These are phyloP conservation scores for Scenedesmus sp. DNA, from an alignment of 163 green algal species.

Conservation along the genomic window DNA sequence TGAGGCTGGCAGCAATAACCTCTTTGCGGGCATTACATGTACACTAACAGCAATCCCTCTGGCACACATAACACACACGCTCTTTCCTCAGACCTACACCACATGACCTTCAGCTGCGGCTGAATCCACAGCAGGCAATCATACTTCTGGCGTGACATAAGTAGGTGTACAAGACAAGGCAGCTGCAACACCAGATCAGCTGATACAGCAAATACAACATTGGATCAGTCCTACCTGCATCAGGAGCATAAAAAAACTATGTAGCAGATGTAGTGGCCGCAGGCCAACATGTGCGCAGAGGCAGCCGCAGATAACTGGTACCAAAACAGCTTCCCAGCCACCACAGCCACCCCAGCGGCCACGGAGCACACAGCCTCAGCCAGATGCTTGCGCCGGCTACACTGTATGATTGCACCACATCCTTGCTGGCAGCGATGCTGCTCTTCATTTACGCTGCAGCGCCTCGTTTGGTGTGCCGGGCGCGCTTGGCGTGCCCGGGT, in stretches of 20 bases:
- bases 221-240: too few relatives aligned
- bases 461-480: slow-evolving; percentile 24
- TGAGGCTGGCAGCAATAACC: background rate
- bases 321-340: background rate
- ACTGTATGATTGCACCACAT: background rate
- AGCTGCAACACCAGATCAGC: background rate
- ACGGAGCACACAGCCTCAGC: background rate
- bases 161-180: background rate
- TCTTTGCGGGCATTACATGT: background rate
- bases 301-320: background rate
- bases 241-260: too few relatives aligned
- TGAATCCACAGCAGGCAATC: background rate
- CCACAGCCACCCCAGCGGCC: background rate
- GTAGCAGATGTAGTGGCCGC: too few relatives aligned
- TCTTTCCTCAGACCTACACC: background rate
- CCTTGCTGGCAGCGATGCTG: background rate
- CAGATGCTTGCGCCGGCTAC: background rate
- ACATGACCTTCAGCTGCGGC: background rate
- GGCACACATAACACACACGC: background rate
- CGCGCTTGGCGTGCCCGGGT: too few relatives aligned
- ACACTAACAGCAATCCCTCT: background rate
- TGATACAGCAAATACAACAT: background rate
- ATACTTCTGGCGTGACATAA: background rate
- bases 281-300: background rate
- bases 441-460: slow-evolving; percentile 45